A percentile compares a stretch with the other conserved stretches of the same genome.
phyloP scores from a whole-genome alignment of 2,329 filamentous ascomycete species.

The Aspergillus jensenii region DNA sequence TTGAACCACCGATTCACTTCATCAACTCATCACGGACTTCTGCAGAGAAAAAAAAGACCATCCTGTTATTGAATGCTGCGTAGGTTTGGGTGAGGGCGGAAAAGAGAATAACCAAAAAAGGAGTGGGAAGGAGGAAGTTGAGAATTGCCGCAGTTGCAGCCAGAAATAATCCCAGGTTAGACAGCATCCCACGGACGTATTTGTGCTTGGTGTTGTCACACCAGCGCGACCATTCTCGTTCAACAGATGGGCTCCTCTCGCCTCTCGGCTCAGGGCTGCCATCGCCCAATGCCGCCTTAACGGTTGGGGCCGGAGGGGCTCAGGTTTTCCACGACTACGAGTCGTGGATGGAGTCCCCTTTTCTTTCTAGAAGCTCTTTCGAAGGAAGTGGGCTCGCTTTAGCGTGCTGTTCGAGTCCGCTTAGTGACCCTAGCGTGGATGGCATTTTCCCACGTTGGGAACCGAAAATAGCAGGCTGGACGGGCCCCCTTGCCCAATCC shows the following conservation, averaged over 20 bases:
- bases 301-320: conserved; percentile 8
- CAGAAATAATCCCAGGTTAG: not conserved
- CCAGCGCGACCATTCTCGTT: conserved; percentile 1
- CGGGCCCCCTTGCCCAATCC: not conserved
- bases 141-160: conserved; percentile 4
- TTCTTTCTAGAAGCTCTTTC: conserved; percentile 17
- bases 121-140: not conserved
- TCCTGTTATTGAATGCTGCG: not conserved
- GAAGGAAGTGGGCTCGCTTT: conserved; percentile 20
- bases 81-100: not conserved
- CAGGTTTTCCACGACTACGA: not conserved
- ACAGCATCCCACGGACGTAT: conserved; percentile 6
- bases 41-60: not conserved
- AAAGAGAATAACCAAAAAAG: not conserved
- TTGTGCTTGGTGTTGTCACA: conserved; percentile 6
- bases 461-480: not conserved
- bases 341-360: not conserved
- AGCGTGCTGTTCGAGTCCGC: conserved; percentile 18
- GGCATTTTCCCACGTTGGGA: not conserved
- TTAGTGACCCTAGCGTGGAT: conserved; percentile 18
- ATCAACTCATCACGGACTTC: conserved; percentile 7
- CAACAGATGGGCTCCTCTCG: not conserved
- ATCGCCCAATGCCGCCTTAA: conserved; percentile 6
- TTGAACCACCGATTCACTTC: conserved; percentile 3
- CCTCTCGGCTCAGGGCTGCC: too few relatives aligned